Conservation (phyloP, 2,329 filamentous ascomycete species). For the Neocatenulostroma microsporum region DNA sequence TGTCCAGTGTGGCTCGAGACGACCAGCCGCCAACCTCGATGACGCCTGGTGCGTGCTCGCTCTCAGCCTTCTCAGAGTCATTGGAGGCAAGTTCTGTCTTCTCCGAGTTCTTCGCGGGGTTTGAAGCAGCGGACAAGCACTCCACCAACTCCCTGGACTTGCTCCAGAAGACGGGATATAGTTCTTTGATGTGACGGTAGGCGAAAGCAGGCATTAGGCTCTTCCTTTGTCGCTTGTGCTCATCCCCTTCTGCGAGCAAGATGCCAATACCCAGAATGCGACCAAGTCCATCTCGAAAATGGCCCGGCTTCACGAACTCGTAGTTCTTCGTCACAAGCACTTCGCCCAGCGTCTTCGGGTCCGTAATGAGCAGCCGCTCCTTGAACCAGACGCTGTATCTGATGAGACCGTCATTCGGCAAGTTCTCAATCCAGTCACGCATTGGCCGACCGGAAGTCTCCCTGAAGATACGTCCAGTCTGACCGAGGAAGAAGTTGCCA, state of each 20-base stretch:
- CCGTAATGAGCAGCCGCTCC: constrained; percentile 39
- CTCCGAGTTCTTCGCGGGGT: constrained; percentile 17
- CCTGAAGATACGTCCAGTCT: constrained; percentile 35
- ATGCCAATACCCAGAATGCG: constrained; percentile 63
- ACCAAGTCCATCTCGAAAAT: constrained; percentile 47
- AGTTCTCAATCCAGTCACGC: constrained; percentile 44
- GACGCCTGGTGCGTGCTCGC: constrained; percentile 26
- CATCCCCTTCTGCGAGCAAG: constrained; percentile 79
- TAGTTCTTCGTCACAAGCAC: constrained; percentile 45
- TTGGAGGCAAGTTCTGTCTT: constrained; percentile 12
- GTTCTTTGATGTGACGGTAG: constrained; percentile 44
- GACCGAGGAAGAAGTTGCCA: constrained; percentile 34
- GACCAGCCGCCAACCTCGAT: constrained; percentile 41
- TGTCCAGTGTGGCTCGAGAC: constrained; percentile 49
- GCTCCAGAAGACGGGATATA: constrained; percentile 42
- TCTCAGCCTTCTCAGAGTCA: constrained; percentile 2
- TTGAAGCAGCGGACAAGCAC: constrained; percentile 28
- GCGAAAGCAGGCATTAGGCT: constrained; percentile 44
- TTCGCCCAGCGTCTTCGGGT: constrained; percentile 41
- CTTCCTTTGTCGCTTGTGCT: constrained; percentile 60
- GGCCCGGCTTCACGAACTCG: constrained; percentile 42
- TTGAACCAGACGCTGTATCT: constrained; percentile 44
- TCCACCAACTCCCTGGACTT: constrained; percentile 38
- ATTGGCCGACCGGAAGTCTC: constrained; percentile 39
- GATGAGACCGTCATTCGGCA: constrained; percentile 50